Evolutionary conservation across 495 filamentous ascomycete genomes (phyloP).

Genomic region (Penicillium coffeae): DNA sequence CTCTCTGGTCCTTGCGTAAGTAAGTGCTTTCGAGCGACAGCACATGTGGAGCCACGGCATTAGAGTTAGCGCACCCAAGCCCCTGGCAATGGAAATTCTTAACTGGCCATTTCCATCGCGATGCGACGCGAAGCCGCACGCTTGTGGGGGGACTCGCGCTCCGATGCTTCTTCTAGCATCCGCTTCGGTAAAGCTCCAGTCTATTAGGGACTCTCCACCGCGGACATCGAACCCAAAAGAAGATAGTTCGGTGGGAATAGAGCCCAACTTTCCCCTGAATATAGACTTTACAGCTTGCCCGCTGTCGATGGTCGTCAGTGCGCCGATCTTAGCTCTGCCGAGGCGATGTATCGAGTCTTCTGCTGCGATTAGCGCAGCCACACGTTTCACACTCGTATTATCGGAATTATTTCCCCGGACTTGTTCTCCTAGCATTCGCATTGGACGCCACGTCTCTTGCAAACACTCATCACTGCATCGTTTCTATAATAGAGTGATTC

Average conservation of each 20-base stretch:
- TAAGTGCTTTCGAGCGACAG: neutral
- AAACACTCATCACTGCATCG: no score
- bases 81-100: constrained; percentile 18
- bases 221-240: no score
- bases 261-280: no score
- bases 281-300: no score
- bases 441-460: neutral
- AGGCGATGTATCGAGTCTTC: no score
- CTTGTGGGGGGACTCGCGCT: no score
- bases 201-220: no score
- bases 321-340: no score
- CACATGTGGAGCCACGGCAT: constrained; percentile 8
- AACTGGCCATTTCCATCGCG: constrained; percentile 3
- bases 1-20: constrained; percentile 7
- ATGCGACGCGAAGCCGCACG: neutral
- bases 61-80: constrained; percentile 23
- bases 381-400: neutral
- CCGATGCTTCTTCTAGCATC: neutral
- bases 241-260: no score
- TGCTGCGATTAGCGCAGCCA: neutral
- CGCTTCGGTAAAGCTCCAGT: no score
- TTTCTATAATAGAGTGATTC: no score
- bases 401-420: neutral
- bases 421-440: neutral
- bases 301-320: no score